These are phyloP conservation scores for Termitomyces eurrhizus DNA, from an alignment of 768 basidiomycete genomes.

Conservation along the genomic window DNA sequence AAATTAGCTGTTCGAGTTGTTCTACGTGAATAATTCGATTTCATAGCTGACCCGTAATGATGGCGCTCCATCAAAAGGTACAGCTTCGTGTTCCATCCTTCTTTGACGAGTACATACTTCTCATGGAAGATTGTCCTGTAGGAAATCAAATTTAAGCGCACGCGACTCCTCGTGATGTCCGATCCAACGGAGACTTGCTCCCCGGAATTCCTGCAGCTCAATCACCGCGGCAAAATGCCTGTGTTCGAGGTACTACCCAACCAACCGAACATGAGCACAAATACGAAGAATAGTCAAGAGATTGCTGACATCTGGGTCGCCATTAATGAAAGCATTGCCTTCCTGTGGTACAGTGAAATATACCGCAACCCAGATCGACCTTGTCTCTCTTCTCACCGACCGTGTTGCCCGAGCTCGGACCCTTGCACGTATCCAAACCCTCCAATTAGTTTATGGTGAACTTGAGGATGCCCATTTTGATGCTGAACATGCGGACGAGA, in stretches of 20 bases:
- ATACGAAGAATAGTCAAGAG: neutral
- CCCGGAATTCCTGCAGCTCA: slow-evolving; percentile 23
- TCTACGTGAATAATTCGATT: slow-evolving; percentile 26
- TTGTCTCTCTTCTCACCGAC: slow-evolving; percentile 18
- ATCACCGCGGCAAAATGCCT: slow-evolving; percentile 26
- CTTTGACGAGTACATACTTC: neutral
- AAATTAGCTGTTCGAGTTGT: slow-evolving; percentile 15
- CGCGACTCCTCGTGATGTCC: slow-evolving; percentile 23
- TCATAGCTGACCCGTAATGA: slow-evolving; percentile 25
- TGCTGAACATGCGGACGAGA: slow-evolving; percentile 13
- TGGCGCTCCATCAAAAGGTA: slow-evolving; percentile 26
- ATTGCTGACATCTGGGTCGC: slow-evolving; percentile 3
- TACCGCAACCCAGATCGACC: slow-evolving; percentile 17
- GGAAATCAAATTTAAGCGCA: slow-evolving; percentile 17
- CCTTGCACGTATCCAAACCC: slow-evolving; percentile 21
- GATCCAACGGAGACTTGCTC: slow-evolving; percentile 23
- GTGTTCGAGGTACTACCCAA: slow-evolving; percentile 17
- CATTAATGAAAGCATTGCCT: slow-evolving; percentile 26
- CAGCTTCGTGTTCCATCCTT: neutral
- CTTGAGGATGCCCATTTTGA: slow-evolving; percentile 24
- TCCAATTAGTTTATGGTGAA: slow-evolving; percentile 22
- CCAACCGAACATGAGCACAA: neutral
- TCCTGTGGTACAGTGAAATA: slow-evolving; percentile 26
- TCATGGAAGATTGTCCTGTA: slow-evolving; percentile 4
- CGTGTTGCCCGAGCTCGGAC: slow-evolving; percentile 15